Evolutionary conservation across 2,329 filamentous ascomycete genomes (phyloP).

Genomic region (Colletotrichum eremochloae): DNA sequence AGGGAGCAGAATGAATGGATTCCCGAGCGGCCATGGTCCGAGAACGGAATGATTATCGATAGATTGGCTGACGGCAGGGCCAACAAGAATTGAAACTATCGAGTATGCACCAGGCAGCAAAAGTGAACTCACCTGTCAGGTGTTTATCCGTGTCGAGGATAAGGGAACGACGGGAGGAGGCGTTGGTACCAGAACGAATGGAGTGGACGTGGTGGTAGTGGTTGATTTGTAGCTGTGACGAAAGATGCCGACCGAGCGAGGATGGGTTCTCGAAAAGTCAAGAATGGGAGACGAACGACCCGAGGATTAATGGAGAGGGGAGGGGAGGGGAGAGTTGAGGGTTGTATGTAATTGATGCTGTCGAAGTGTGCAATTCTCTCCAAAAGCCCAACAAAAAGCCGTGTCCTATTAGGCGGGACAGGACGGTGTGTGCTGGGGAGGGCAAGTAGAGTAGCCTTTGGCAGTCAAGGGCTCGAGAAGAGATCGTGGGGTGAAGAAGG

Average conservation of each 20-base stretch:
- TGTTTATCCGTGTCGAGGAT: slow-evolving; percentile 27
- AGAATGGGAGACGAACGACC: slow-evolving; percentile 22
- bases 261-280: slow-evolving; percentile 6
- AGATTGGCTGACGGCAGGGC: neutral
- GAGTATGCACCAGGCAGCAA: neutral
- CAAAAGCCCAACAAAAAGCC: slow-evolving; percentile 30
- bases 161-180: slow-evolving; percentile 39
- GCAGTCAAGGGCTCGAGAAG: slow-evolving; percentile 35
- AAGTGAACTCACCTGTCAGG: slow-evolving; percentile 17
- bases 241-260: slow-evolving; percentile 35
- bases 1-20: slow-evolving; percentile 13
- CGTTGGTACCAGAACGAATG: slow-evolving; percentile 20
- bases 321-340: slow-evolving; percentile 6
- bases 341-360: slow-evolving; percentile 30
- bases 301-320: slow-evolving; percentile 20
- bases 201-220: slow-evolving; percentile 3
- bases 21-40: neutral
- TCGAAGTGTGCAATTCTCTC: slow-evolving; percentile 13
- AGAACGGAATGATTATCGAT: slow-evolving; percentile 8
- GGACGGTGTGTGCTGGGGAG: slow-evolving; percentile 31
- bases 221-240: slow-evolving; percentile 34
- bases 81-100: neutral
- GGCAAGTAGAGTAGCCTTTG: slow-evolving; percentile 31
- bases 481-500: slow-evolving; percentile 41
- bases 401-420: slow-evolving; percentile 41